Base-by-base conservation (phyloP, 768 basidiomycete species). In the Lactarius tabidus region DNA sequence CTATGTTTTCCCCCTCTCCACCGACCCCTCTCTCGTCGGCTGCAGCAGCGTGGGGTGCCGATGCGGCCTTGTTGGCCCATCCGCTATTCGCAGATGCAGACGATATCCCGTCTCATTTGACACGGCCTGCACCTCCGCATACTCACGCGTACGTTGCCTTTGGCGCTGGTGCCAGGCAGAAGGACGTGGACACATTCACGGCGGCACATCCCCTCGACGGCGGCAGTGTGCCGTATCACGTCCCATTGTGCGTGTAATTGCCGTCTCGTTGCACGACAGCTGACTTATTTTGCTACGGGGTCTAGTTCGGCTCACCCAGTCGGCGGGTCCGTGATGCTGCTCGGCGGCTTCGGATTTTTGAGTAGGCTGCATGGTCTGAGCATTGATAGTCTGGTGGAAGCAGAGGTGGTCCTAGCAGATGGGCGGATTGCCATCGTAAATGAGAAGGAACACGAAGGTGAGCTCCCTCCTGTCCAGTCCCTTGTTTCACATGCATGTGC, bases 391-490 rank as follows among this genome's bases (percentile, higher is more conserved):
- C 77, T 96, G 29, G 89, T 95, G 6, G 94, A 97, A 72, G 89
- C 90, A 0, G 95, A 98, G 75, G 87, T 95, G 77, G 95, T 97
- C 2, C 81, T 95, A 20, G 90, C 93, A 5, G 93, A 96, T 75
- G 95, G 95, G 6, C 79, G 85, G n/a, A 89, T 97, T 54, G 82
- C 93, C 26, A 81, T 88, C 65, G 84, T 88, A 7, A 92, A 82
- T 68, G 86, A 94, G 71, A 80, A 82, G 6, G 87, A 88, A 45
- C 77, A 91, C 72, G 81, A 89, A 60, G 90, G 90, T 85, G 72
- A 63, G 77, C 20, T 51, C 75, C 12, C 58, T 43, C 45, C n/a
- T n/a, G n/a, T 35, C 26, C 29, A 28, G 17, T 45, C 18, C 15
- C 61, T 41, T 43, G 59, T 43, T 53, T 28, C 6, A n/a, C 26